Conservation (phyloP, 139 green algal genomes). For the Chlamydomonas sp. region DNA sequence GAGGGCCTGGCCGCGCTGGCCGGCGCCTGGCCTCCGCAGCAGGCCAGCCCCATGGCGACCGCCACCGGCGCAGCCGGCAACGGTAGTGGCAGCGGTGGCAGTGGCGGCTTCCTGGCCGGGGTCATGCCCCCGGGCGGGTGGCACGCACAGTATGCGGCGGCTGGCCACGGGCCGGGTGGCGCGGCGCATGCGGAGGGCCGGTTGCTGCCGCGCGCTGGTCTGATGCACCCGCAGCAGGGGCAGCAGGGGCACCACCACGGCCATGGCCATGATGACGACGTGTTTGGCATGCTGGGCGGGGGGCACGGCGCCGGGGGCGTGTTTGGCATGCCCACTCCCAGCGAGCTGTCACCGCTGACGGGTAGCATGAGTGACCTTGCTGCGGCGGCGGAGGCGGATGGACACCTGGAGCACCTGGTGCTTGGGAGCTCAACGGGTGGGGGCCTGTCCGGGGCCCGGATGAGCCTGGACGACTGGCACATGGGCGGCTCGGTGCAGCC, state of each 20-base stretch:
- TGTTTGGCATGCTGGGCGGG: neutral
- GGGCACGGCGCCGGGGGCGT: neutral
- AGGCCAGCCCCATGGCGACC: no score
- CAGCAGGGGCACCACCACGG: neutral
- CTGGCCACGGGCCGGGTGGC: no score
- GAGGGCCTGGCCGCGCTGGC: no score
- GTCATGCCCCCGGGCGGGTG: neutral
- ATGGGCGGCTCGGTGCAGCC: no score
- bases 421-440: no score
- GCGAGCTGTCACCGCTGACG: slow-evolving; percentile 31
- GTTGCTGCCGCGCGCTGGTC: no score
- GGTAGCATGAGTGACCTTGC: slow-evolving; percentile 37
- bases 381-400: neutral
- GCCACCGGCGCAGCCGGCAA: neutral
- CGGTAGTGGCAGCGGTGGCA: neutral
- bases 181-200: no score
- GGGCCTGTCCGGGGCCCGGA: no score
- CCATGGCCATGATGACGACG: neutral
- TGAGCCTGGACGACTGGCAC: no score
- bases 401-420: no score
- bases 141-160: no score
- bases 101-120: neutral
- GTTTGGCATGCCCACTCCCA: slow-evolving; percentile 26
- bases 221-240: neutral
- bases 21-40: no score